Evolutionary conservation across 164 flowering plant species (phyloP).

Genomic region (Magnolia officinalis): DNA sequence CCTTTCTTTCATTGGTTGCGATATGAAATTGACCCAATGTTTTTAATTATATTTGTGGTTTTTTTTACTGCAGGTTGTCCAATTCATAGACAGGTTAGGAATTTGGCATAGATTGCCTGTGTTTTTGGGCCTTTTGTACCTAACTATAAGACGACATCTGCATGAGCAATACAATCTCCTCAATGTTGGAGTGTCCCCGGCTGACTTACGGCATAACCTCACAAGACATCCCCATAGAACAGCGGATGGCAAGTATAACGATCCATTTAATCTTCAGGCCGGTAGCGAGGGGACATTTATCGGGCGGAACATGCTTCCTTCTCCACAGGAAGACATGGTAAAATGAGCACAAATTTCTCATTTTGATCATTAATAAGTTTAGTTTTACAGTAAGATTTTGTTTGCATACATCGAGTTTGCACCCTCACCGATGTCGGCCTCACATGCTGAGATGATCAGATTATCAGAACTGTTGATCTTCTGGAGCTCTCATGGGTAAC

Average conservation of each 20-base stretch:
- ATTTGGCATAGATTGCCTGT: constrained; percentile 45
- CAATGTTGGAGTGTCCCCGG: constrained; percentile 31
- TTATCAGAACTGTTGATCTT: too few species aligned
- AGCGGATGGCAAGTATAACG: constrained; percentile 30
- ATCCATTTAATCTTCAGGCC: constrained; percentile 25
- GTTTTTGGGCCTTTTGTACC: constrained; percentile 32
- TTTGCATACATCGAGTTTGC: too few species aligned
- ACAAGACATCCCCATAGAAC: constrained; percentile 28
- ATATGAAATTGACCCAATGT: background rate
- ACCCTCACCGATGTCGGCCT: too few species aligned
- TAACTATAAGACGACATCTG: constrained; percentile 32
- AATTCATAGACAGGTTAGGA: constrained; percentile 31
- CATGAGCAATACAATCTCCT: constrained; percentile 35
- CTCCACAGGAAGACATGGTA: constrained; percentile 28
- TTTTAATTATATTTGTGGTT: too few species aligned
- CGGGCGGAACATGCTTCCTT: constrained; percentile 40
- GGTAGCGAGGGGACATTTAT: constrained; percentile 38
- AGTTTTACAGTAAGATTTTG: too few species aligned
- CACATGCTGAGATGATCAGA: too few species aligned
- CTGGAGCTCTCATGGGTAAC: too few species aligned
- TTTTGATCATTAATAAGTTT: too few species aligned
- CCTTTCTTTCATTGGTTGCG: background rate
- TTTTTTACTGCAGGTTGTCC: constrained; percentile 24
- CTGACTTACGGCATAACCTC: constrained; percentile 19
- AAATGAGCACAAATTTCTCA: too few species aligned